A percentile compares a stretch with the other conserved stretches of the same genome.
phyloP scores from a whole-genome alignment of 441 rosid genomes.

The Geranium incanum region DNA sequence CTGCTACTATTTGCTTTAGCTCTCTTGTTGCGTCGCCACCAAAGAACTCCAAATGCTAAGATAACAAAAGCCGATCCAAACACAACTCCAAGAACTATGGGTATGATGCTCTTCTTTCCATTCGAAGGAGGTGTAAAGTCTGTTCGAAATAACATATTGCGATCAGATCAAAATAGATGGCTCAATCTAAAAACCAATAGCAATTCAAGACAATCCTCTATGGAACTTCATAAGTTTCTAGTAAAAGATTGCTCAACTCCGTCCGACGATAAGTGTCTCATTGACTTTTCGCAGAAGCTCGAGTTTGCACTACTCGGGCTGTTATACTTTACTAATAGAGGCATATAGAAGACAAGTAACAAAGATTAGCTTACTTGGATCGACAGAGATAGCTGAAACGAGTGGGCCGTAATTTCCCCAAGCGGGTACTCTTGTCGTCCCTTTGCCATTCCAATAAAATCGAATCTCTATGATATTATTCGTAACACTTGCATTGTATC shows the following conservation, averaged over 20 bases:
- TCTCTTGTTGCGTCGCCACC: conserved; percentile 34
- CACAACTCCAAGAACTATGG: conserved; percentile 29
- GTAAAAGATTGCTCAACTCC: not conserved
- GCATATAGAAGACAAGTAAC: not conserved
- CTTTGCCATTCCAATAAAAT: conserved; percentile 63
- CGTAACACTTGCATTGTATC: conserved; percentile 26
- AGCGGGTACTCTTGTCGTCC: conserved; percentile 55
- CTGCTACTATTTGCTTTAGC: conserved; percentile 12
- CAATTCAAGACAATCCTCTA: not conserved
- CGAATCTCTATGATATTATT: conserved; percentile 46
- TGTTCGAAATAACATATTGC: conserved; percentile 23
- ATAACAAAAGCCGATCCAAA: conserved; percentile 25
- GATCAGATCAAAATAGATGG: not conserved
- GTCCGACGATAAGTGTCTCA: too few relatives aligned
- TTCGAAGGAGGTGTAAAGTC: conserved; percentile 30
- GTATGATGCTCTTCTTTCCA: conserved; percentile 22
- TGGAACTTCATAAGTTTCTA: not conserved
- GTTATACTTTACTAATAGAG: too few relatives aligned
- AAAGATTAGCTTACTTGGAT: conserved; percentile 37
- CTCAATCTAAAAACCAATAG: not conserved
- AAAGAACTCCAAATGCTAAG: conserved; percentile 33
- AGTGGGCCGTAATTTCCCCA: conserved; percentile 64
- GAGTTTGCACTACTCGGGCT: too few relatives aligned
- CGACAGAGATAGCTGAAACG: conserved; percentile 52
- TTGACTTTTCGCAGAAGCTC: too few relatives aligned